Evolutionary conservation across 1,284 basidiomycete species (phyloP), one percentile per base, ranked within the genome.

Genomic region (Trichosporon ovoides): DNA sequence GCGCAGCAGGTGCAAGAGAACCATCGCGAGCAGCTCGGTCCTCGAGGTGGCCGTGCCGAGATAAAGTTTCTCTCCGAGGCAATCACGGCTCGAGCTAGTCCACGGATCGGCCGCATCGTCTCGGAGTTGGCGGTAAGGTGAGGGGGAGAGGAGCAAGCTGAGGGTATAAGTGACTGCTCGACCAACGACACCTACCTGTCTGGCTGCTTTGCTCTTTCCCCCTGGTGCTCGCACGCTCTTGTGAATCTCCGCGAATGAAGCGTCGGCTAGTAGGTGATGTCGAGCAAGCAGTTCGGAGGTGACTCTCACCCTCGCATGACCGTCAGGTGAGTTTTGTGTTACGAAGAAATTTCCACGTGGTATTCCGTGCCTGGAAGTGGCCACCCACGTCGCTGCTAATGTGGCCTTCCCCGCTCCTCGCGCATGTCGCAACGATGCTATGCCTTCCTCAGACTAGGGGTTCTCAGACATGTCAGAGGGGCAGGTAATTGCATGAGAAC

Each of bases 21-120:
- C 72, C 72, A 75, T 58, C 69, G 63, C 24, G 73, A 75, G 59
- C 73, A 75, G 53, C 72, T 64, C 0, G 71, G 68, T 28, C 57
- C 65, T 7, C 53, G 31, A 9, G 71, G 69, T 7, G 60, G 58
- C 16, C 48, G 52, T 3, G 49, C 24, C 28, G 43, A 28, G 18
- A 12, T 38, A 43, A 10, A 20, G 9, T 20, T 3, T 18, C 11
- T n/a, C 34, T 16, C 36, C n/a, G 22, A 5, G 11, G 49, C 38
- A 14, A n/a, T 14, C 22, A 48, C 43, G 12, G 43, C 43, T 22
- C 43, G 43, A 31, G 43, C 43, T 24, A 48, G 24, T 16, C 43
- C 43, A 24, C 28, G 24, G 53, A 31, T 14, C 35, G 43, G 43
- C 16, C 43, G 43, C 43, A 48, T 48, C 16, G 43, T 48, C 43